Base-by-base conservation (phyloP, 1,284 basidiomycete species). In the Cryptococcus amylolentus region DNA sequence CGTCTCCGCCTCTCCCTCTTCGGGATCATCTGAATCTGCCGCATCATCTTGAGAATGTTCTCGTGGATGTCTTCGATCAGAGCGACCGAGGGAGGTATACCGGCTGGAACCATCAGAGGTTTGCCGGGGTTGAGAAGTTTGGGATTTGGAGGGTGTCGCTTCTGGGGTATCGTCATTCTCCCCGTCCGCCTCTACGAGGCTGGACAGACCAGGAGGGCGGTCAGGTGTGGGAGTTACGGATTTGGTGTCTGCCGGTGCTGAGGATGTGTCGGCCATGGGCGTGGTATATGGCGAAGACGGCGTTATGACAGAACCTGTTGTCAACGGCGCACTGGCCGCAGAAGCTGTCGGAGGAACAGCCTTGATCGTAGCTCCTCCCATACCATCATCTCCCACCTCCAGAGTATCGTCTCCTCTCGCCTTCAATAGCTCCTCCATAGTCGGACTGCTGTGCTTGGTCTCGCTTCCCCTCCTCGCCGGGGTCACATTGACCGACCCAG, bases 141-240 rank as follows among this genome's bases (percentile, higher is more conserved):
- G 28, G 31, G 56, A 6, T 35, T 41, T 49, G 8, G 47, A 61
- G 5, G 54, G 56, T 5, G 57, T 55, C n/a, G 28, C 18, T 9
- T 56, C 48, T 14, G 51, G 47, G 8, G 20, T 28, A 16, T 26
- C 45, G 14, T 26, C 45, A 26, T 46, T 28, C 20, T n/a, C 41
- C 7, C n/a, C n/a, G 20, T n/a, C 20, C 41, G 20, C 8, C 16
- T 42, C 41, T n/a, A 13, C 16, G 14, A 42, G 5, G 41, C 16
- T 16, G 26, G 18, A n/a, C 16, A 48, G 13, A 16, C 46, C 26
- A 10, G 46, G 10, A n/a, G 55, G 35, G 13, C 58, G 41, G 46
- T 65, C 64, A 5, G 65, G 64, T 2, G 67, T 69, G 10, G 67
- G 67, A 3, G 65, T 66, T 18, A 63, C 62, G 9, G 64, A 64